Percentiles rank a stretch among this genome's conserved stretches.
These are phyloP conservation scores for Populus tremula DNA, from an alignment of 345 rosid species.

Conservation along the genomic window DNA sequence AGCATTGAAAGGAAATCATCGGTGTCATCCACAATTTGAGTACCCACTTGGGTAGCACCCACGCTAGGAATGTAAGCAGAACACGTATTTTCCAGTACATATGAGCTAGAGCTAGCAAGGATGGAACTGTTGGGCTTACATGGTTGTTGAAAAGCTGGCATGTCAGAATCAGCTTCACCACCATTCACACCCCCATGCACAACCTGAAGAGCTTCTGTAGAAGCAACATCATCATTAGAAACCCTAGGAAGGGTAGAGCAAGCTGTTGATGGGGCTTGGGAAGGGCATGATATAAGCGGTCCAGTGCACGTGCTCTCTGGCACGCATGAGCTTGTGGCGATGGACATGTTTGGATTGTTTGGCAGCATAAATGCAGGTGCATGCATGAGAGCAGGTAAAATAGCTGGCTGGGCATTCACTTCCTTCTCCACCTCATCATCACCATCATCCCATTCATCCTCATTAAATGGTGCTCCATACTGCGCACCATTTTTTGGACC, in stretches of 20 bases:
- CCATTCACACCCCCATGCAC: not conserved
- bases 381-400: slow-evolving; percentile 12
- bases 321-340: slow-evolving; percentile 9
- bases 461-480: slow-evolving; percentile 72
- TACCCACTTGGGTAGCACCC: slow-evolving; percentile 6
- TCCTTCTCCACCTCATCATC: slow-evolving; percentile 31
- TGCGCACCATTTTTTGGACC: slow-evolving; percentile 77
- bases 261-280: slow-evolving; percentile 20
- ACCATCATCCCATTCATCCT: slow-evolving; percentile 70
- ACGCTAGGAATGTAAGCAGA: not conserved
- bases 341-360: slow-evolving; percentile 10
- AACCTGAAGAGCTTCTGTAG: slow-evolving; percentile 10
- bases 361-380: not conserved
- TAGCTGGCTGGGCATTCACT: slow-evolving; percentile 2
- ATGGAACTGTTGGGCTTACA: not conserved
- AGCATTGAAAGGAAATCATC: slow-evolving; percentile 31
- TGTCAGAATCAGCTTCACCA: not conserved
- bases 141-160: not conserved
- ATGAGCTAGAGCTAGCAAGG: not conserved
- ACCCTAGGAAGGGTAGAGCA: not conserved
- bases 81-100: not conserved
- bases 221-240: slow-evolving; percentile 12
- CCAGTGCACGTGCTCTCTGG: slow-evolving; percentile 14
- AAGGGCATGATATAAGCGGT: slow-evolving; percentile 28
- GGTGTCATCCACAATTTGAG: slow-evolving; percentile 11